These are phyloP conservation scores for Leccinum fibrillosum DNA, from an alignment of 768 basidiomycete species.

Conservation along the genomic window DNA sequence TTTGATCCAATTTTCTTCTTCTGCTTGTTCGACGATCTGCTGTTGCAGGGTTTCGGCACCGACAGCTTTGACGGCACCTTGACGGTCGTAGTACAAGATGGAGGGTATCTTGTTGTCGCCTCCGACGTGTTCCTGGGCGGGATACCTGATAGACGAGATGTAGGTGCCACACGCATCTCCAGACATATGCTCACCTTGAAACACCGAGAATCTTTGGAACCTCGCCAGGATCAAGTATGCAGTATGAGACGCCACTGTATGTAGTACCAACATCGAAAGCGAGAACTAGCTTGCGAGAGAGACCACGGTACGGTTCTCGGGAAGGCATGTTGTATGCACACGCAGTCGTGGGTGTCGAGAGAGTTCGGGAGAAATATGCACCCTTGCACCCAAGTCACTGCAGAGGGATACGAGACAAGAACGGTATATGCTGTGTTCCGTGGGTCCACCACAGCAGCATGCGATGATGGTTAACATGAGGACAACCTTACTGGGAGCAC, in stretches of 20 bases:
- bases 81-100: conserved; percentile 43
- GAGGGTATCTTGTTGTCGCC: conserved; percentile 50
- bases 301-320: conserved; percentile 35
- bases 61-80: conserved; percentile 37
- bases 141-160: conserved; percentile 34
- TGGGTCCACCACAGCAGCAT: background rate
- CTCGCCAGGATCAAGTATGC: conserved; percentile 35
- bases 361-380: background rate
- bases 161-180: background rate
- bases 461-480: background rate
- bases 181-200: conserved; percentile 17
- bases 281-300: conserved; percentile 38
- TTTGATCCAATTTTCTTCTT: conserved; percentile 37
- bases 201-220: conserved; percentile 29
- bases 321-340: conserved; percentile 21
- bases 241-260: conserved; percentile 37
- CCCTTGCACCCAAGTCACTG: background rate
- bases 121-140: conserved; percentile 42
- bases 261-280: conserved; percentile 27
- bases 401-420: background rate
- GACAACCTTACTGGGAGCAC: background rate
- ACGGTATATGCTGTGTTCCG: background rate
- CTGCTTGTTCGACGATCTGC: conserved; percentile 36
- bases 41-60: conserved; percentile 42
- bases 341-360: background rate